Evolutionary conservation across 1,284 basidiomycete genomes (phyloP).

Genomic region (Tilletia caries): DNA sequence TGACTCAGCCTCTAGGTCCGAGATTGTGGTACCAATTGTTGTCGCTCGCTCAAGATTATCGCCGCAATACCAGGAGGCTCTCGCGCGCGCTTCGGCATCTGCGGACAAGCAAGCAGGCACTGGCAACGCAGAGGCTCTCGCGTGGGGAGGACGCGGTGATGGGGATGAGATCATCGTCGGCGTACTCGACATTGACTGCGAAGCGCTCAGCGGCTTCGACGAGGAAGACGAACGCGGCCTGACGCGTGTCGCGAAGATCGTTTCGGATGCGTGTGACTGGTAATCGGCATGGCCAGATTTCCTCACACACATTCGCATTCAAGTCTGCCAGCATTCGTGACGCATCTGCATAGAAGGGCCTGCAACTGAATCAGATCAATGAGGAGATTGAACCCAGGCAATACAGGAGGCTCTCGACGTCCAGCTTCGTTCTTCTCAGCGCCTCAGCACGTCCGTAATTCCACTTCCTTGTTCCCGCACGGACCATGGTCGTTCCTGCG

Average conservation of each 20-base stretch:
- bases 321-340: background rate
- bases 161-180: conserved; percentile 50
- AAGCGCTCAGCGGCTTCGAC: conserved; percentile 50
- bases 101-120: conserved; percentile 19
- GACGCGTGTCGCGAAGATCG: conserved; percentile 41
- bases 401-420: too few relatives aligned
- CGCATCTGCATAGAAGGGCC: conserved; percentile 9
- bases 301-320: background rate
- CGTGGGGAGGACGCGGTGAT: conserved; percentile 43
- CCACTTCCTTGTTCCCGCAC: too few relatives aligned
- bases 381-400: conserved; percentile 12
- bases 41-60: conserved; percentile 33
- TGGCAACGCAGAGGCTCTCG: conserved; percentile 12
- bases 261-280: conserved; percentile 34
- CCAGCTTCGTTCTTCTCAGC: too few relatives aligned
- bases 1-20: conserved; percentile 53
- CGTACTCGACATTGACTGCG: conserved; percentile 56
- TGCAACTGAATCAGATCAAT: conserved; percentile 3
- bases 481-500: too few relatives aligned
- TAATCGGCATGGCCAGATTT: background rate
- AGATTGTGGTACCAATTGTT: conserved; percentile 54
- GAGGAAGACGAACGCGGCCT: conserved; percentile 50
- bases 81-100: conserved; percentile 20
- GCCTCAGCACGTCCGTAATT: too few relatives aligned
- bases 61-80: conserved; percentile 18